Evolutionary conservation across 306 rosid species (phyloP), one percentile per base, ranked within the genome.

Genomic region (Prunus padus): DNA sequence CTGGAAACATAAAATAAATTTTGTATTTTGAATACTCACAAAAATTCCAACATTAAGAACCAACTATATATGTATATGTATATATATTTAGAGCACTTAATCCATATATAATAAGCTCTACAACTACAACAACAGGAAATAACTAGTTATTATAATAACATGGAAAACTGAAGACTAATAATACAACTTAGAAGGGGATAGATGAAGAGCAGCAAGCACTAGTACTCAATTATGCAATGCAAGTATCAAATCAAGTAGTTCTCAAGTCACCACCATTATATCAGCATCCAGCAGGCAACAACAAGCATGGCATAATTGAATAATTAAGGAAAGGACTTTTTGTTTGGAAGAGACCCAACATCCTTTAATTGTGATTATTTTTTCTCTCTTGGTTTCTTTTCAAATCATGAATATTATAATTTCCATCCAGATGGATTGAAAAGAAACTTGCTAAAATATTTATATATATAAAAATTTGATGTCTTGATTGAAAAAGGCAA

Each of bases 161-260:
- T 37, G 42, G 42, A 37, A 37, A 37, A 37, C 2, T 37, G 9
- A 7, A 7, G 42, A 7, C 9, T 37, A 37, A 37, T 37, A 37
- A 37, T 6, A 37, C 9, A 37, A 37, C 9, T 37, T 7, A 6
- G 42, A 37, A 37, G 2, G 42, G 42, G 2, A 7, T 37, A 37
- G 8, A 37, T 37, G 42, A 37, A 37, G 42, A 7, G 0, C 61
- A 55, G 14, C 4, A 13, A 13, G 52, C 37, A 33, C 33, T 30
- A 5, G 60, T 23, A 55, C 28, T 55, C 28, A 55, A n/a, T n/a
- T 4, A 47, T 14, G 52, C 52, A 37, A 7, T 37, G 42, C 52
- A 47, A 47, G 31, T 26, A 69, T 77, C 73, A 69, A 77, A 82
- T 82, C 85, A 77, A 70, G 76, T 67, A 22, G 77, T 25, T 78